Evolutionary conservation across 2,329 filamentous ascomycete species (phyloP), one percentile per base, ranked within the genome.

Genomic region (Pestalotiopsis sp.): DNA sequence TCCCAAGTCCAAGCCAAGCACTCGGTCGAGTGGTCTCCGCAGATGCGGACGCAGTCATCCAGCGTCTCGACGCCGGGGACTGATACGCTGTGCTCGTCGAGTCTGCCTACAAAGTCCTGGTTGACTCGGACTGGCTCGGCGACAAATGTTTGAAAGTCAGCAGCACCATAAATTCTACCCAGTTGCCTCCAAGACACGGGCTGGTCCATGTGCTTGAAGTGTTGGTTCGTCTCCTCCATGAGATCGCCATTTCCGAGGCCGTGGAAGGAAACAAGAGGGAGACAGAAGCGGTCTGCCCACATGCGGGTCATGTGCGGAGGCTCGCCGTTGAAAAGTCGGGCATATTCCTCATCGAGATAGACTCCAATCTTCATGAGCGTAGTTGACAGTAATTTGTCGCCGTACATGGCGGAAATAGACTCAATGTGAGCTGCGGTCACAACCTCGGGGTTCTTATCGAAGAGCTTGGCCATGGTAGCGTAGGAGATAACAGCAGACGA

Each of bases 311-410:
- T 78, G 69, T 76, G 74, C 0, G 86, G 86, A 22, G 78, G 75
- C 72, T 88, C 86, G 61, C 86, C 86, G 73, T 87, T 88, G 76
- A 89, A 89, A 68, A 86, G 76, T 62, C 82, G 83, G 67, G 80
- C 80, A 76, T 86, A 86, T 5, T 79, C 76, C 78, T 89, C 86
- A 71, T 88, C 83, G 6, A 89, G 78, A 74, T 88, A 86, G 56
- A 88, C 78, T 13, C 84, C 86, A 4, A 86, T 73, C 73, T 83
- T 83, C 75, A 86, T 83, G 61, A 88, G 75, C 40, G 85, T 85
- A 24, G 81, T 84, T 38, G 86, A 84, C 6, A 89, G 79, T 22
- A 89, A 77, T 64, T 82, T 82, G 73, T 88, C 86, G 65, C 86
- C 86, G 80, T 81, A 87, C 3, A 81, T 84, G 70, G 86, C 84